These are phyloP conservation scores for Halteria grandinella DNA, from an alignment of 73 alveolate genomes.

Conservation along the genomic window DNA sequence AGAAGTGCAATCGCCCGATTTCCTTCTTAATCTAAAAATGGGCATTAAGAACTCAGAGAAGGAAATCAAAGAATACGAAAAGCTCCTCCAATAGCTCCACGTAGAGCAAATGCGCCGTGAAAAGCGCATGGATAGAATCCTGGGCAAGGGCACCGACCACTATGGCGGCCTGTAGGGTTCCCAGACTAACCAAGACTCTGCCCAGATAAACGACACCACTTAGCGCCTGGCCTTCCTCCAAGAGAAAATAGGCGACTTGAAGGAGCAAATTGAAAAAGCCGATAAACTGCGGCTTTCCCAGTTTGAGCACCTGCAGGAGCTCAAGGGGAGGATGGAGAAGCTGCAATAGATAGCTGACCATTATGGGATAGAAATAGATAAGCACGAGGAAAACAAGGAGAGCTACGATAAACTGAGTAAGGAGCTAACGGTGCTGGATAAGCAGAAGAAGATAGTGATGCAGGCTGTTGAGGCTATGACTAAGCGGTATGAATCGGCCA, in stretches of 20 bases:
- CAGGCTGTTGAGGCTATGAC: conserved; percentile 43
- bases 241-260: conserved; percentile 35
- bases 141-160: conserved; percentile 21
- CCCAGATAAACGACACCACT: background rate
- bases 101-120: conserved; percentile 41
- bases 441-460: conserved; percentile 27
- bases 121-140: conserved; percentile 49
- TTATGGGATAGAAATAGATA: conserved; percentile 47
- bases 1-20: conserved; percentile 50
- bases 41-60: conserved; percentile 18
- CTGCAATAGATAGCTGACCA: conserved; percentile 47
- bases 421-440: conserved; percentile 32
- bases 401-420: conserved; percentile 32
- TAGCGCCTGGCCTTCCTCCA: conserved; percentile 41
- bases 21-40: conserved; percentile 47
- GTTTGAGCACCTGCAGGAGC: conserved; percentile 32
- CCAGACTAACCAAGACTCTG: conserved; percentile 13
- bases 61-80: conserved; percentile 39
- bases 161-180: no score
- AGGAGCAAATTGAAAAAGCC: conserved; percentile 26
- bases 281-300: conserved; percentile 29
- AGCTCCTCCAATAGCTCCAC: conserved; percentile 19
- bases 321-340: conserved; percentile 25
- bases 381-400: conserved; percentile 13
- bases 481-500: conserved; percentile 34